These are phyloP conservation scores for Mortierella alpina DNA, from an alignment of 192 early-diverging fungal species.

Conservation along the genomic window DNA sequence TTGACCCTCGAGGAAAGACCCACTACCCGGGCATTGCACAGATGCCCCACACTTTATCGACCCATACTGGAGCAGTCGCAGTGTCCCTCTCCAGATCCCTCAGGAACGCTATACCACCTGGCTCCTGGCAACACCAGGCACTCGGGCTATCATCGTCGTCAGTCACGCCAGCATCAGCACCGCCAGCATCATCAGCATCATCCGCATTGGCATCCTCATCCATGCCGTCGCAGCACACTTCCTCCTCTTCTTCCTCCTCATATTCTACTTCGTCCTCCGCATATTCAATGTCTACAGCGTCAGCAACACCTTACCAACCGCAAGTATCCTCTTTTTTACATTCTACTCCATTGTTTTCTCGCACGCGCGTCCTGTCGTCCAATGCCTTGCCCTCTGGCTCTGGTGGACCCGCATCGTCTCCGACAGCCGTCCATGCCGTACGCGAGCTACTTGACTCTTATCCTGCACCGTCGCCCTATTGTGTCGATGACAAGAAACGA, in stretches of 20 bases:
- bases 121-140: conserved; percentile 10
- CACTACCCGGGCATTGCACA: conserved; percentile 43
- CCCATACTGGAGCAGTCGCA: conserved; percentile 6
- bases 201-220: conserved; percentile 3
- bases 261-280: conserved; percentile 17
- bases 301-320: not conserved
- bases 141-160: not conserved
- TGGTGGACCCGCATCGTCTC: not conserved
- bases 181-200: conserved; percentile 11
- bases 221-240: conserved; percentile 1
- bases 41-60: conserved; percentile 7
- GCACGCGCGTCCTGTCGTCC: conserved; percentile 1
- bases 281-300: not conserved
- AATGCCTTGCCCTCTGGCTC: not conserved
- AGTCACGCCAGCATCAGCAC: conserved; percentile 5
- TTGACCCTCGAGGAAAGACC: conserved; percentile 8
- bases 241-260: conserved; percentile 26
- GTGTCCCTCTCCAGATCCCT: conserved; percentile 6
- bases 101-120: conserved; percentile 14
- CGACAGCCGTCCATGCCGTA: conserved; percentile 45
- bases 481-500: conserved; percentile 51
- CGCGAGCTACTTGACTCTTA: conserved; percentile 42
- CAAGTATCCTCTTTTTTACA: conserved; percentile 13
- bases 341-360: conserved; percentile 17
- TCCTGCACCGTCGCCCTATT: conserved; percentile 48